Evolutionary conservation across 2,329 filamentous ascomycete genomes (phyloP).

Genomic region (Thielaviopsis populi): DNA sequence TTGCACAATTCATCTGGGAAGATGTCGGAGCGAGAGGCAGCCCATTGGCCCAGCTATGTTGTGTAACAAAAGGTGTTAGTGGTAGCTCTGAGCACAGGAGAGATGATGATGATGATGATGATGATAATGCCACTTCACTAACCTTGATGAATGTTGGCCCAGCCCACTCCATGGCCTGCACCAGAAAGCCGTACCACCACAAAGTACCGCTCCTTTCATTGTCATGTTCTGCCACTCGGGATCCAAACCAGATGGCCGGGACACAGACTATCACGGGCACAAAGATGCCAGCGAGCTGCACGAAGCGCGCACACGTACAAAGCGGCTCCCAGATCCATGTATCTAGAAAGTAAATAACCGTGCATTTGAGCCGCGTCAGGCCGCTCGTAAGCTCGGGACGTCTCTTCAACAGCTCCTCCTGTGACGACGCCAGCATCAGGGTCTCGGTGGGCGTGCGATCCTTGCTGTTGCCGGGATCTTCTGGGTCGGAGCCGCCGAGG

Average conservation of each 20-base stretch:
- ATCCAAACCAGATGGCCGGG: slow-evolving; percentile 68
- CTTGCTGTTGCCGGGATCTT: not conserved
- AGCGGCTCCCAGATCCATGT: slow-evolving; percentile 68
- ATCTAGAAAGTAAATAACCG: slow-evolving; percentile 53
- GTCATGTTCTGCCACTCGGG: slow-evolving; percentile 44
- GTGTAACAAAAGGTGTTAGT: not conserved
- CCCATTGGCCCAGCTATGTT: slow-evolving; percentile 81
- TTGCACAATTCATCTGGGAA: slow-evolving; percentile 86
- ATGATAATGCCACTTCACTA: slow-evolving; percentile 17
- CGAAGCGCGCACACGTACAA: slow-evolving; percentile 72
- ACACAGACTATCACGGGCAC: slow-evolving; percentile 73
- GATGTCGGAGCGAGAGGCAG: slow-evolving; percentile 87
- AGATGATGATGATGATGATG: not conserved
- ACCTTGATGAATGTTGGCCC: slow-evolving; percentile 97
- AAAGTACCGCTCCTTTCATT: slow-evolving; percentile 68
- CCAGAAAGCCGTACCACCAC: slow-evolving; percentile 89
- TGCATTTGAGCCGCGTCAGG: slow-evolving; percentile 41
- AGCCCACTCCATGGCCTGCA: slow-evolving; percentile 77
- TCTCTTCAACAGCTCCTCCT: slow-evolving; percentile 58
- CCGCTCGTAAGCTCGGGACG: slow-evolving; percentile 48
- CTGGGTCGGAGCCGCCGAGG: not conserved
- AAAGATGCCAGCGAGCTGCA: slow-evolving; percentile 78
- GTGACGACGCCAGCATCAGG: slow-evolving; percentile 74
- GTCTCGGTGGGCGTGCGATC: slow-evolving; percentile 35
- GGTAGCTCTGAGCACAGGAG: not conserved